Base-by-base conservation (phyloP, 345 rosid genomes). In the Populus davidiana region DNA sequence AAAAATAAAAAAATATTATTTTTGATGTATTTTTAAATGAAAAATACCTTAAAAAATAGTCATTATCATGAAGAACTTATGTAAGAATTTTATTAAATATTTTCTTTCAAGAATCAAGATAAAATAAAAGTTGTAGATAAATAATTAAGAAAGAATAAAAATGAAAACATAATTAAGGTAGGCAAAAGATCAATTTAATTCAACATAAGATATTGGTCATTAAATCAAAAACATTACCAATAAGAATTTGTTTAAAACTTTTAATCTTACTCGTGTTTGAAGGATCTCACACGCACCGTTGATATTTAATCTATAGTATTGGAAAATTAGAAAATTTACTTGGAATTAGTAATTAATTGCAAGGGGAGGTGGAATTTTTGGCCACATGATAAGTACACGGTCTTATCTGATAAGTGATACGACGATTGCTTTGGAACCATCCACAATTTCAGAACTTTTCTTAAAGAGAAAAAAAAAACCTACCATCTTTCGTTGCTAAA, bases 371-470 rank as follows among this genome's bases (percentile, higher is more conserved):
- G 2, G 44, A 41, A 10, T 2, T 33, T 41, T 41, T 41, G n/a
- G 44, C 3, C 13, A 2, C 12, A 2, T 49, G 54, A 49, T 54
- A 54, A 54, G 62, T 54, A 21, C 0, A 0, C 0, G 3, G 0
- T 2, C 27, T 54, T 21, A 54, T 20, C 27, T 20, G 4, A 54
- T 21, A 54, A 54, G 62, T 54, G 13, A 54, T 8, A 2, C 3
- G 25, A 2, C 1, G 1, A 8, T 8, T 21, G 6, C 7, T 49
- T 49, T 5, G 21, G 20, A 49, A 49, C 8, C 4, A 23, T 21
- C 27, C 4, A 54, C 3, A 9, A 10, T 6, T 20, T 9, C 25
- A 1, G 10, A 10, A 8, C 25, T 10, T 2, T 20, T n/a, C 23
- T 56, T 9, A 56, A n/a, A 21, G 23, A 54, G 20, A 8, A 8